Evolutionary conservation across 2,329 filamentous ascomycete species (phyloP).

Genomic region (Rutstroemia sp.): DNA sequence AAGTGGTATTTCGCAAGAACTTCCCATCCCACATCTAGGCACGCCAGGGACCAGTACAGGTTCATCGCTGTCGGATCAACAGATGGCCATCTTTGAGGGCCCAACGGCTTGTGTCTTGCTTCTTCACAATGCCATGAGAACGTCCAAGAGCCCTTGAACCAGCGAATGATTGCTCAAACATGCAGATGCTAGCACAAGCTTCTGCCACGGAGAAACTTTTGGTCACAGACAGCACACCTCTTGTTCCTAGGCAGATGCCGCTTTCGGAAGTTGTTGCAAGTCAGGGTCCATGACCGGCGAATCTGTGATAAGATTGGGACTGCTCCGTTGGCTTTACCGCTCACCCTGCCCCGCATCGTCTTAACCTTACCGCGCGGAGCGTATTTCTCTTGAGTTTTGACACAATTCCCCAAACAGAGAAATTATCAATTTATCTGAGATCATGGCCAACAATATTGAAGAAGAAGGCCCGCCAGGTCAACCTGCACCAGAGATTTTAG

Average conservation of each 20-base stretch:
- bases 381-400: background rate
- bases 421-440: slow-evolving; percentile 1
- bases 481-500: slow-evolving; percentile 30
- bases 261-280: background rate
- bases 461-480: slow-evolving; percentile 23
- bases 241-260: background rate
- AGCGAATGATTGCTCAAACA: slow-evolving; percentile 2
- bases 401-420: background rate
- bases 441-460: slow-evolving; percentile 13
- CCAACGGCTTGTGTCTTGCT: background rate
- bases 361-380: background rate
- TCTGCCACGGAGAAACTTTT: background rate
- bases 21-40: no score
- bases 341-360: background rate
- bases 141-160: background rate
- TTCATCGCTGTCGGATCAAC: no score
- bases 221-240: background rate
- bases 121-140: background rate
- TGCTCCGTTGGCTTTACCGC: background rate
- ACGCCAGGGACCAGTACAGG: no score
- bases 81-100: no score
- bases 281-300: background rate
- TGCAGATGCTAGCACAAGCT: slow-evolving; percentile 1
- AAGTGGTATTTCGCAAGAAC: background rate
- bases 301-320: background rate